Base-by-base conservation (phyloP, 495 filamentous ascomycete species). In the Penicillium canescens region DNA sequence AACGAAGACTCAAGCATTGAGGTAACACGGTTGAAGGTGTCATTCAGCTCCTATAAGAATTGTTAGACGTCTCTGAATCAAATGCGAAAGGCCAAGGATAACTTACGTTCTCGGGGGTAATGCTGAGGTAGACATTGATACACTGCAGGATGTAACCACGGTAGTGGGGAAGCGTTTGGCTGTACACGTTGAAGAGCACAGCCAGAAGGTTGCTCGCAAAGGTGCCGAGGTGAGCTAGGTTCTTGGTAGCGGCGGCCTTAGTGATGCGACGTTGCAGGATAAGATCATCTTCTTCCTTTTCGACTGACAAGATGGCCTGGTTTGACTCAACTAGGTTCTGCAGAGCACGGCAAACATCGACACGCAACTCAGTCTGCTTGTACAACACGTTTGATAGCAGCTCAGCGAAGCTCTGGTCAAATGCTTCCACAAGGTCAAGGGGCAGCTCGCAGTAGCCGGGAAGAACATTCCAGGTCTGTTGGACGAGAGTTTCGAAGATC, bases 171-270 rank as follows among this genome's bases (percentile, higher is more conserved):
- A 98, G 77, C 1, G 95, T 98, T 65, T 95, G 86, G 63, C 88
- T 95, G 74, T 98, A 98, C 23, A 98, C 93, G 65, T 98, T 98
- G 78, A 98, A 98, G 37, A 98, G 78, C 3, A 98, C 94, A 3
- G 94, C 91, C 24, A 98, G 80, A 59, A 98, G 66, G 56, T 98
- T 97, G 44, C 88, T 85, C 7, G 93, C 81, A 67, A 95, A 92
- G 4, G 68, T 65, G 4, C 88, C 83, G 9, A 98, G 78, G 67
- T 96, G 87, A 20, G 82, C 76, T 36, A 98, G 70, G 63, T 96
- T 96, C 68, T 85, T 82, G 64, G 82, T 69, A 0, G 94, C 94
- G 33, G 82, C 77, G 31, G 69, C 80, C 74, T 89, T 92, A 16
- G 88, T 84, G 35, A 96, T 83, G 44, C 91, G 80, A 50, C 81